These are phyloP conservation scores for Alternaria incomplexa DNA, from an alignment of 2,329 filamentous ascomycete genomes.

Conservation along the genomic window DNA sequence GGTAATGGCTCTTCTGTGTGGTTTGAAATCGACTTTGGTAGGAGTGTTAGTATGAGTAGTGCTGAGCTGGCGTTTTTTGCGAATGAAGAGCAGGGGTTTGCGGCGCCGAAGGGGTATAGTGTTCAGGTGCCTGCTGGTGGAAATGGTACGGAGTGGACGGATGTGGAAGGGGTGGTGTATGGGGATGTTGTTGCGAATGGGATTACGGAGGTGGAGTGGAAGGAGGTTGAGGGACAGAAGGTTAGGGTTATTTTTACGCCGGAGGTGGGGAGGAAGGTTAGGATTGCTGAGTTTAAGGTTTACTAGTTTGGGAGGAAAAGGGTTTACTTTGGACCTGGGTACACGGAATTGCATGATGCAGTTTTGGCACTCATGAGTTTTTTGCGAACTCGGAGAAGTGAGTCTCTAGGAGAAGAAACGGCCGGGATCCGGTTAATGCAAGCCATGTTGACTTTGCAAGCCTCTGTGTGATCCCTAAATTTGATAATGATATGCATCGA, in stretches of 20 bases:
- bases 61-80: constrained; percentile 50
- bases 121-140: constrained; percentile 30
- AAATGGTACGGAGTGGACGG: constrained; percentile 31
- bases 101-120: constrained; percentile 36
- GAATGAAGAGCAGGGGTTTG: constrained; percentile 36
- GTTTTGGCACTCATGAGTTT: no score
- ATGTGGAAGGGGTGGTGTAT: constrained; percentile 32
- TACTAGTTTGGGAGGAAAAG: constrained; percentile 19
- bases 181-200: constrained; percentile 44
- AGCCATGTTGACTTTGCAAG: no score
- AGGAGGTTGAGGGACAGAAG: constrained; percentile 25
- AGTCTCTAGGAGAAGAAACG: no score
- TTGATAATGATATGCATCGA: no score
- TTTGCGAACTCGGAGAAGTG: no score
- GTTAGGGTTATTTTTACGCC: constrained; percentile 45
- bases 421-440: no score
- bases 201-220: constrained; percentile 45
- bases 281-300: constrained; percentile 50
- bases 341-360: no score
- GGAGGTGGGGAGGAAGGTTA: constrained; percentile 37
- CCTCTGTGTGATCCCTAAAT: no score
- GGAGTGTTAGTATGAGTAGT: constrained; percentile 29
- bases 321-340: no score
- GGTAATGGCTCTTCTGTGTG: constrained; percentile 41
- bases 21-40: constrained; percentile 49